Evolutionary conservation across 306 rosid genomes (phyloP).

Genomic region (Vigna mungo): DNA sequence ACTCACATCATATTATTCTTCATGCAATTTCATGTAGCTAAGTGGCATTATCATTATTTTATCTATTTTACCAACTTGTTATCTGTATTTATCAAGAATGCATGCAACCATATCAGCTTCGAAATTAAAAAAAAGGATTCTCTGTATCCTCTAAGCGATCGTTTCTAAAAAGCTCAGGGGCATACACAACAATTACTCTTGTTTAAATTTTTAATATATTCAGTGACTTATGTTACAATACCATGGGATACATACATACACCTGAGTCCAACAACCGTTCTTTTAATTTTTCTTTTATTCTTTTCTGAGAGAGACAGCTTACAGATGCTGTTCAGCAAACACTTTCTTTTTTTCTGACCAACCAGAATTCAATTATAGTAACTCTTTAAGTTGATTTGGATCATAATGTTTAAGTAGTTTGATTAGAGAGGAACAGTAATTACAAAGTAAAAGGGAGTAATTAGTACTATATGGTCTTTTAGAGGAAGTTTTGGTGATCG

Average conservation of each 20-base stretch:
- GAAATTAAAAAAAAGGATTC: slow-evolving; percentile 45
- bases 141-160: slow-evolving; percentile 49
- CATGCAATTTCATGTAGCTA: slow-evolving; percentile 76
- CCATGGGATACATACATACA: slow-evolving; percentile 14
- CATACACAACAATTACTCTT: slow-evolving; percentile 32
- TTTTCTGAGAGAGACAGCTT: slow-evolving; percentile 22
- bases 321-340: slow-evolving; percentile 18
- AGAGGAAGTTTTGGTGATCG: slow-evolving; percentile 56
- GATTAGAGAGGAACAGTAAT: slow-evolving; percentile 55
- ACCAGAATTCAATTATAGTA: slow-evolving; percentile 40
- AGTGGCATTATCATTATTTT: slow-evolving; percentile 72
- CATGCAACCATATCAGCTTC: slow-evolving; percentile 54
- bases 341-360: slow-evolving; percentile 21
- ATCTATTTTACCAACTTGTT: slow-evolving; percentile 42
- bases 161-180: slow-evolving; percentile 38
- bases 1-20: slow-evolving; percentile 74
- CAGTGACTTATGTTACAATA: slow-evolving; percentile 37
- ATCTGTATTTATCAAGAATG: slow-evolving; percentile 57
- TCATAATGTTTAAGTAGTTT: slow-evolving; percentile 46
- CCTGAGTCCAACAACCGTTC: slow-evolving; percentile 19
- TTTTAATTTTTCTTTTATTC: background rate
- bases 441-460: slow-evolving; percentile 78
- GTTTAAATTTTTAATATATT: slow-evolving; percentile 4
- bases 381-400: slow-evolving; percentile 53
- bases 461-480: slow-evolving; percentile 69